These are phyloP conservation scores for Russula earlei DNA, from an alignment of 768 basidiomycete species.

Conservation along the genomic window DNA sequence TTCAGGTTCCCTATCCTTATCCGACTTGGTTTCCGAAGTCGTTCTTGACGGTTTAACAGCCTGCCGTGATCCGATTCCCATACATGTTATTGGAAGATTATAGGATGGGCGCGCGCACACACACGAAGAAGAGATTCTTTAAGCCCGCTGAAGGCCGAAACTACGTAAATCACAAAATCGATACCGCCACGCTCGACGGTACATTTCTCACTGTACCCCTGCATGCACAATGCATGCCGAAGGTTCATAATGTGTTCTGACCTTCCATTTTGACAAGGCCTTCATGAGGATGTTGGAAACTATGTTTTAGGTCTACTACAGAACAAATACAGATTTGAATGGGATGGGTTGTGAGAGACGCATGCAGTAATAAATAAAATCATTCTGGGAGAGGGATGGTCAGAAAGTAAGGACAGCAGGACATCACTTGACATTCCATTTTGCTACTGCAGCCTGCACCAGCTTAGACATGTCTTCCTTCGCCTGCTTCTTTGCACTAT, in stretches of 20 bases:
- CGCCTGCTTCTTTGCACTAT: constrained; percentile 77
- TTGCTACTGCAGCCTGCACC: constrained; percentile 62
- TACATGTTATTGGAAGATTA: too few relatives aligned
- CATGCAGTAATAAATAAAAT: constrained; percentile 9
- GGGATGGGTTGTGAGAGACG: background rate
- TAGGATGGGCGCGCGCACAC: too few relatives aligned
- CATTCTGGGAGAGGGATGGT: constrained; percentile 3
- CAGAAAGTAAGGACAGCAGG: background rate
- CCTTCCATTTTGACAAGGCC: too few relatives aligned
- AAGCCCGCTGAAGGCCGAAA: too few relatives aligned
- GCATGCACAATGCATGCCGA: too few relatives aligned
- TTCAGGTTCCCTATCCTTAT: background rate
- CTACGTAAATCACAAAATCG: too few relatives aligned
- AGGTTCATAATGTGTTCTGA: too few relatives aligned
- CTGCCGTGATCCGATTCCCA: background rate
- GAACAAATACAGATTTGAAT: constrained; percentile 5
- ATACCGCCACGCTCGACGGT: too few relatives aligned
- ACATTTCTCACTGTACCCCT: too few relatives aligned
- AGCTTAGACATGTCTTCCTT: constrained; percentile 65
- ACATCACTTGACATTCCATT: constrained; percentile 43
- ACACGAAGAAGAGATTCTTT: too few relatives aligned
- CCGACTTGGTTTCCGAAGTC: background rate
- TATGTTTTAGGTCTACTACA: too few relatives aligned
- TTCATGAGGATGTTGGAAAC: too few relatives aligned
- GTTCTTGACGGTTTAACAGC: background rate